These are phyloP conservation scores for Theobroma grandiflorum DNA, from an alignment of 441 rosid genomes.

Conservation along the genomic window DNA sequence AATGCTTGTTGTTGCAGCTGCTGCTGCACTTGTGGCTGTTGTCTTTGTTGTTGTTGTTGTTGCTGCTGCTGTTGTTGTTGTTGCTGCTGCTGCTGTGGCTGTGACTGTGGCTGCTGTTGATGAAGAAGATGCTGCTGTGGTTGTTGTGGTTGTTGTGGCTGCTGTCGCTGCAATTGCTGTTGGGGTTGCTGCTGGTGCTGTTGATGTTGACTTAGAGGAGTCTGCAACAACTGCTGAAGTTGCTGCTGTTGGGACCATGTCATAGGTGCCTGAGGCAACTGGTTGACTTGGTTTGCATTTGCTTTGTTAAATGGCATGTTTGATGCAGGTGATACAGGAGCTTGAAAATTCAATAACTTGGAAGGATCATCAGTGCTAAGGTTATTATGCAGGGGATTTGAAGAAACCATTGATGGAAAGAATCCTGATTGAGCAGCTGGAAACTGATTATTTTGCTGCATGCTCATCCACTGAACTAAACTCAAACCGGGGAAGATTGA, in stretches of 20 bases:
- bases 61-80: conserved; percentile 45
- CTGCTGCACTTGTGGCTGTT: conserved; percentile 44
- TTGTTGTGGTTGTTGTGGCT: conserved; percentile 42
- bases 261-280: conserved; percentile 68
- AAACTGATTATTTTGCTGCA: conserved; percentile 89
- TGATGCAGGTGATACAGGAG: conserved; percentile 62
- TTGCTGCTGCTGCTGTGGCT: conserved; percentile 41
- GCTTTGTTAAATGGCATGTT: conserved; percentile 75
- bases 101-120: conserved; percentile 41
- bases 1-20: conserved; percentile 54
- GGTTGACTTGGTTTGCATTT: conserved; percentile 59
- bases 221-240: conserved; percentile 68
- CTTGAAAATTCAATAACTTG: conserved; percentile 86
- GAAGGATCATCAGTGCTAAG: conserved; percentile 77
- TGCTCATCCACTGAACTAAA: conserved; percentile 98
- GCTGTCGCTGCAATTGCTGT: conserved; percentile 44
- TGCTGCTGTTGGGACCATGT: conserved; percentile 89
- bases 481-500: conserved; percentile 89
- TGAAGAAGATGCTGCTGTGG: conserved; percentile 40
- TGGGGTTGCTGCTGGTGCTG: conserved; percentile 54
- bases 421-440: conserved; percentile 77
- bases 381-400: conserved; percentile 60
- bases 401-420: conserved; percentile 71
- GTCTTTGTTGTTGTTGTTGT: conserved; percentile 44
- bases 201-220: conserved; percentile 62